Evolutionary conservation across 768 basidiomycete genomes (phyloP).

Genomic region (Leucosporidium scottii): DNA sequence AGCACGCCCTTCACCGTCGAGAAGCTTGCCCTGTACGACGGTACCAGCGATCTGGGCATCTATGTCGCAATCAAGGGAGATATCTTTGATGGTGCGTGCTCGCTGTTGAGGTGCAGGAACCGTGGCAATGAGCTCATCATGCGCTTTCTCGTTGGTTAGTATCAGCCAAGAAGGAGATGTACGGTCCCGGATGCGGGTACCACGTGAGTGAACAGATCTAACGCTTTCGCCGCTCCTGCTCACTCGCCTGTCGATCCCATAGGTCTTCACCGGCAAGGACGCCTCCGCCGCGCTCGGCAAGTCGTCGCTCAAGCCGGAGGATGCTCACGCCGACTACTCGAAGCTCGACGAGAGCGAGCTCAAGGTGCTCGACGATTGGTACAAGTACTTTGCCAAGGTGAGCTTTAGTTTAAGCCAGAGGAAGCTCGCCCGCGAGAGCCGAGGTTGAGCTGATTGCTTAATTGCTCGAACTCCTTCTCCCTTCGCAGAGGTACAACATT

Average conservation of each 20-base stretch:
- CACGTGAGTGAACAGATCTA: slow-evolving; percentile 20
- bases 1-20: slow-evolving; percentile 67
- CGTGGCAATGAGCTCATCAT: not conserved
- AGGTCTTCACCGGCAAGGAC: slow-evolving; percentile 88
- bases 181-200: slow-evolving; percentile 62
- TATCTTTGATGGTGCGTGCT: slow-evolving; percentile 29
- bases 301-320: slow-evolving; percentile 75
- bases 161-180: slow-evolving; percentile 72
- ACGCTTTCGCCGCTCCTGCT: too few species aligned
- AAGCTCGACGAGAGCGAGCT: slow-evolving; percentile 60
- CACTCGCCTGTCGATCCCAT: slow-evolving; percentile 21
- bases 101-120: not conserved
- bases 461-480: slow-evolving; percentile 43
- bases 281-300: slow-evolving; percentile 78
- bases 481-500: slow-evolving; percentile 70
- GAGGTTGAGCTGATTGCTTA: slow-evolving; percentile 5
- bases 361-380: slow-evolving; percentile 84
- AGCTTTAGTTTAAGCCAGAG: not conserved
- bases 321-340: slow-evolving; percentile 84
- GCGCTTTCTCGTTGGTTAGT: slow-evolving; percentile 45
- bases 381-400: slow-evolving; percentile 74
- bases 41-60: slow-evolving; percentile 63
- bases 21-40: slow-evolving; percentile 65
- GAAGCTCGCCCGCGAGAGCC: slow-evolving; percentile 7
- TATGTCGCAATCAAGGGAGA: slow-evolving; percentile 88